Base-by-base conservation (phyloP, 2,329 filamentous ascomycete species). In the Aspergillus candidus region DNA sequence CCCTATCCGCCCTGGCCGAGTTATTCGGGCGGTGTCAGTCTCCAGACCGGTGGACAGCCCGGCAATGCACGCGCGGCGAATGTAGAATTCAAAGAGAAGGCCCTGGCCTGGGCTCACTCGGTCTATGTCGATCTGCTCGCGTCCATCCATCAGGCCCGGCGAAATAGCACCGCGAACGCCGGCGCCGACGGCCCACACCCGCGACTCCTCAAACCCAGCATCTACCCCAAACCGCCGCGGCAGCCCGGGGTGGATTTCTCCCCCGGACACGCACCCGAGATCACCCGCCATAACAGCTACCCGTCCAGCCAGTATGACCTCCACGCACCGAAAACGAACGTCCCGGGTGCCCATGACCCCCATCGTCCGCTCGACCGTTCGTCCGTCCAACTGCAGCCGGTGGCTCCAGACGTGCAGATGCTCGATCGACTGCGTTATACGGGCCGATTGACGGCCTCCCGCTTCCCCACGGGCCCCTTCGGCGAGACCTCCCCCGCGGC, bases 41-140 rank as follows among this genome's bases (percentile, higher is more conserved):
- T 63, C 18, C 62, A 59, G 31, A 44, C 43, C 11, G 40, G 54
- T 27, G 52, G 43, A 4, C 41, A 57, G 6, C 50, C 58, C 13
- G 41, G 52, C 2, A 46, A 46, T 40, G 54, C 58, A 14, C 57
- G 56, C 5, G 54, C 61, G n/a, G 59, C 52, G 10, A 71, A 72
- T 52, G 59, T 63, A 11, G 71, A 74, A 44, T 87, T 87, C 58
- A 83, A 80, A 51, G 84, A 88, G 51, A 83, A 80, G 50, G 78
- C 79, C 2, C 67, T 89, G 17, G 72, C 77, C 11, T 82, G 81
- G 68, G 86, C 85, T n/a, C 83, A 89, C 60, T 75, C 75, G 52
- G 77, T 83, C 29, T 90, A 90, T 63, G 72, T 85, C 38, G 82
- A 88, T 50, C 73, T 91, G 6, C 68, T 90, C 3, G 69, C 79